Base-by-base conservation (phyloP, 257 asterid species). In the Avicennia marina region DNA sequence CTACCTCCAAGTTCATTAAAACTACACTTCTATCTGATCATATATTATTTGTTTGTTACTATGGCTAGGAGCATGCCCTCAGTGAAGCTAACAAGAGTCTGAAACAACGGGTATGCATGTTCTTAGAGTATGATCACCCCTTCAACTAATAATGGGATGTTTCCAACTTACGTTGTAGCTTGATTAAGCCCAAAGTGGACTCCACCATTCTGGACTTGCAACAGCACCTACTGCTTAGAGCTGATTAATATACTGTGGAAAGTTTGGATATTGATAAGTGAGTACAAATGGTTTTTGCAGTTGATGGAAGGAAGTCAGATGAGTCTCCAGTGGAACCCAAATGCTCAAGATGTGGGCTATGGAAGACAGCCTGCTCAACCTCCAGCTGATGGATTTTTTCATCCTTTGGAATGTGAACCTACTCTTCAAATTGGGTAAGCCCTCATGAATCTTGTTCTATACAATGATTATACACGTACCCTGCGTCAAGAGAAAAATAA, bases 371-470 rank as follows among this genome's bases (percentile, higher is more conserved):
- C 63, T 13, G 42, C 70, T 72, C 95, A 85, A 4, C 62, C 84
- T 65, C 90, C 74, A 41, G 75, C 75, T 4, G 86, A 89, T 55
- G 93, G 72, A 21, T 89, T 93, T 53, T 93, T 73, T 66, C 97
- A 93, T 73, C 94, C 82, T 32, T 75, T 93, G 56, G 94, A 93
- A 1, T 81, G 94, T 62, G 96, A 89, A 74, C 96, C 98, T 34
- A 90, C 96, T 58, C 85, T 93, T 59, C 99, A 93, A 58, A 93
- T 93, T 26, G 95, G 98, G 90, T 83, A 79, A 41, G 33, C 5
- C 33, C 33, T 3, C 7, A 2, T 29, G 33, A 29, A 29, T 29
- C 7, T 29, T 7, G 33, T 29, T 29, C 7, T 29, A 29, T 2
- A 29, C 3, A 29, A 2, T 29, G 33, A 29, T 29, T 36, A 11